phyloP scores from a whole-genome alignment of 345 rosid genomes.

The Hibiscus trionum region DNA sequence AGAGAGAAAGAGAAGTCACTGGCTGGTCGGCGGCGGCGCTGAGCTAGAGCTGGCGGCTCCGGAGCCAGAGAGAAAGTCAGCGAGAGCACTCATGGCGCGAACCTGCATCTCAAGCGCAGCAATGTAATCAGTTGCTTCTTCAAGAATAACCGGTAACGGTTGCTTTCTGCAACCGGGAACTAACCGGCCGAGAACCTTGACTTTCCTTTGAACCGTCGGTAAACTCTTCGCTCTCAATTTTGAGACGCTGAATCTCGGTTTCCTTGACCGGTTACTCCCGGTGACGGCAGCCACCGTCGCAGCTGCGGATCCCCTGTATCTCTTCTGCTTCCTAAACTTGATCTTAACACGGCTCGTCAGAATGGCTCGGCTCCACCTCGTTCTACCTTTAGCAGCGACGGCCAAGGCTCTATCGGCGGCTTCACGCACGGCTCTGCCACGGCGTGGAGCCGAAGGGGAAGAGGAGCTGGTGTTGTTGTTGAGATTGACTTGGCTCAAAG shows the following conservation, averaged over 20 bases:
- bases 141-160: constrained; percentile 76
- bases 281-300: constrained; percentile 9
- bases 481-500: constrained; percentile 51
- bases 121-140: constrained; percentile 90
- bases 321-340: constrained; percentile 66
- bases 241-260: constrained; percentile 55
- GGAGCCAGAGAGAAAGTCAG: constrained; percentile 42
- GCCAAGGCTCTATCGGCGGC: constrained; percentile 84
- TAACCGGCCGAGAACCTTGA: constrained; percentile 64
- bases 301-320: constrained; percentile 30
- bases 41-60: constrained; percentile 25
- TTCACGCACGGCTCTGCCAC: constrained; percentile 63
- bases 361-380: constrained; percentile 93
- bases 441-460: constrained; percentile 41
- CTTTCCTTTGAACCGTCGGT: constrained; percentile 79
- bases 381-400: constrained; percentile 70
- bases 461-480: constrained; percentile 4
- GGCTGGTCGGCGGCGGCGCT: too few relatives aligned
- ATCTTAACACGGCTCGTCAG: constrained; percentile 61
- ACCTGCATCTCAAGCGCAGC: constrained; percentile 98
- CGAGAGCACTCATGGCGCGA: constrained; percentile 77
- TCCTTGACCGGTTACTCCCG: constrained; percentile 41
- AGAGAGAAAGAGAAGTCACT: constrained; percentile 7
- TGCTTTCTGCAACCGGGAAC: constrained; percentile 98
- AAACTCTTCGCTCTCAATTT: constrained; percentile 52